Base-by-base conservation (phyloP, 768 basidiomycete genomes). In the Melanogaster broomeanus region DNA sequence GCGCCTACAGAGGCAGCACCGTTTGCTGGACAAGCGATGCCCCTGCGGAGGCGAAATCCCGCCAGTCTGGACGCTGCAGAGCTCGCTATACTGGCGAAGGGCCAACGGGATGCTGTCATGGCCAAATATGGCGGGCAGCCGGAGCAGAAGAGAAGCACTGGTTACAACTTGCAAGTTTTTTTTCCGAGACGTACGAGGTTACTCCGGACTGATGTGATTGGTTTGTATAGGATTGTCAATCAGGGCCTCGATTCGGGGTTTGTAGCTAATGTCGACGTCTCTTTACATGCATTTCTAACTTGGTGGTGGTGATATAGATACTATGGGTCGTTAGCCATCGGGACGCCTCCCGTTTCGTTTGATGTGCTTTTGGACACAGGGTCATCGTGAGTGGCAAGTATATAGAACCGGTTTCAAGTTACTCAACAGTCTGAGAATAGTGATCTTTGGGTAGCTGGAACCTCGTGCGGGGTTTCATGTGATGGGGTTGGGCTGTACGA, bases 161-260 rank as follows among this genome's bases (percentile, higher is more conserved):
- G 83, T 10, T 76, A 76, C 30, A 83, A 83, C 60, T 57, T 77
- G 83, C 83, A 51, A 16, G 78, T 67, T n/a, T 19, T 37, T 18
- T 24, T 27, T 45, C 48, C 18, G 35, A 37, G 35, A 19, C 18
- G n/a, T 19, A 19, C 18, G 16, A 13, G 11, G 15, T 18, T 30
- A 34, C n/a, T 25, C 28, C 37, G 2, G 42, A 33, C 52, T 63
- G 21, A 61, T 33, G 8, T 5, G 13, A 31, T 11, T 6, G 24
- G 11, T n/a, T 35, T 15, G 5, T 37, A 19, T 56, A 90, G 87
- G 44, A 66, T 88, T 16, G 75, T 78, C 16, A 83, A 88, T 60
- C 85, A 90, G 67, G 75, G 77, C 34, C 65, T 72, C 13, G 89
- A 91, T 66, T 84, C 86, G 12, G 82, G 78, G 84, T 83, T 59